A percentile compares a stretch with the other conserved stretches of the same genome.
phyloP scores from a whole-genome alignment of 768 basidiomycete species.

The Dictyophora rubrovolvata region DNA sequence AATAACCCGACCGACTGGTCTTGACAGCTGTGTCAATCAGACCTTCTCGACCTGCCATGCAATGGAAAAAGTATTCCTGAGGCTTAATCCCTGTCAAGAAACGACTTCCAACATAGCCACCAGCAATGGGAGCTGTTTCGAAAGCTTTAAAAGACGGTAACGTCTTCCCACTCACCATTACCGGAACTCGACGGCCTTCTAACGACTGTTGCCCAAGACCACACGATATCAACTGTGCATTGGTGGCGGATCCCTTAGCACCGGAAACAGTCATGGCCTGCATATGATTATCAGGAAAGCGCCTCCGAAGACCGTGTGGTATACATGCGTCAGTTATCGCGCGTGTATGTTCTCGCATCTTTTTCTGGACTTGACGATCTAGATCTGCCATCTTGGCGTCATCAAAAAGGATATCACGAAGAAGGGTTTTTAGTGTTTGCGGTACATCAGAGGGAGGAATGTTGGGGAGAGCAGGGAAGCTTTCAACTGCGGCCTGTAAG shows the following conservation, averaged over 20 bases:
- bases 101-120: conserved; percentile 95
- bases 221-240: conserved; percentile 97
- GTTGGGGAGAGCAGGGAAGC: conserved; percentile 65
- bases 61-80: conserved; percentile 99
- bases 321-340: conserved; percentile 83
- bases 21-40: conserved; percentile 99
- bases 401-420: conserved; percentile 89
- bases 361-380: conserved; percentile 84
- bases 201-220: conserved; percentile 94
- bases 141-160: conserved; percentile 94
- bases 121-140: conserved; percentile 96
- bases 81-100: conserved; percentile 98
- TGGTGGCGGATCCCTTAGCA: conserved; percentile 96
- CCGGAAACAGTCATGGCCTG: conserved; percentile 97
- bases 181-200: conserved; percentile 96
- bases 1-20: conserved; percentile 95
- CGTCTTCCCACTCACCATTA: conserved; percentile 99
- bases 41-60: conserved; percentile 99
- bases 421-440: conserved; percentile 47
- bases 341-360: conserved; percentile 76
- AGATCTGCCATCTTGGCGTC: conserved; percentile 97
- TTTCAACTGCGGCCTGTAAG: conserved; percentile 80
- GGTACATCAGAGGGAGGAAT: conserved; percentile 45
- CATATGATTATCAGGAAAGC: conserved; percentile 99
- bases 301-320: conserved; percentile 77